phyloP scores from a whole-genome alignment of 2,329 filamentous ascomycete genomes.

The Eutypa lata region DNA sequence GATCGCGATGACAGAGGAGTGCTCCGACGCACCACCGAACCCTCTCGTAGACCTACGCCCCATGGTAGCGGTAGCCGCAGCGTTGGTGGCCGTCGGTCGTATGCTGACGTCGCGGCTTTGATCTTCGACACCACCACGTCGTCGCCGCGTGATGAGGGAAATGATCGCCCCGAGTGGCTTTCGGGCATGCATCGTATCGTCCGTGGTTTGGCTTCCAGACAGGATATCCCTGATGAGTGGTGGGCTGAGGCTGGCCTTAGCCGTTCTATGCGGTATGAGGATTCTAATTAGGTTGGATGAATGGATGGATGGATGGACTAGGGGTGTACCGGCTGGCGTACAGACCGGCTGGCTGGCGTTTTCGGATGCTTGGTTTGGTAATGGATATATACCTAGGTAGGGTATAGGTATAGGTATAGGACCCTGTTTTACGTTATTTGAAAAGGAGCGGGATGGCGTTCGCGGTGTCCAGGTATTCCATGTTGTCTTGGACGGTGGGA shows the following conservation, averaged over 20 bases:
- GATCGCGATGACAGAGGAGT: slow-evolving; percentile 40
- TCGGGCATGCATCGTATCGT: slow-evolving; percentile 71
- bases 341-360: too few relatives aligned
- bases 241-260: slow-evolving; percentile 71
- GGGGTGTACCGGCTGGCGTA: not conserved
- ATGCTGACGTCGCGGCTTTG: slow-evolving; percentile 45
- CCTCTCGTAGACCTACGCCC: slow-evolving; percentile 7
- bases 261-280: slow-evolving; percentile 49
- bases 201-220: slow-evolving; percentile 63
- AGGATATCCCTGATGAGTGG: slow-evolving; percentile 80
- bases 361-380: too few relatives aligned
- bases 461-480: too few relatives aligned
- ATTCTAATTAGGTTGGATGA: slow-evolving; percentile 20
- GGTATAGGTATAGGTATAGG: too few relatives aligned
- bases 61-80: too few relatives aligned
- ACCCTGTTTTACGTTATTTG: too few relatives aligned
- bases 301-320: too few relatives aligned
- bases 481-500: too few relatives aligned
- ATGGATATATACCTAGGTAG: too few relatives aligned
- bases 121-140: slow-evolving; percentile 13
- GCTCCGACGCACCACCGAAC: slow-evolving; percentile 2
- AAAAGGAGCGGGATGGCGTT: too few relatives aligned
- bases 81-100: slow-evolving; percentile 25
- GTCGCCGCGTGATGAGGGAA: slow-evolving; percentile 37
- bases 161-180: slow-evolving; percentile 37